phyloP scores from a whole-genome alignment of 23 red algal species.

The Chondrus crispus region DNA sequence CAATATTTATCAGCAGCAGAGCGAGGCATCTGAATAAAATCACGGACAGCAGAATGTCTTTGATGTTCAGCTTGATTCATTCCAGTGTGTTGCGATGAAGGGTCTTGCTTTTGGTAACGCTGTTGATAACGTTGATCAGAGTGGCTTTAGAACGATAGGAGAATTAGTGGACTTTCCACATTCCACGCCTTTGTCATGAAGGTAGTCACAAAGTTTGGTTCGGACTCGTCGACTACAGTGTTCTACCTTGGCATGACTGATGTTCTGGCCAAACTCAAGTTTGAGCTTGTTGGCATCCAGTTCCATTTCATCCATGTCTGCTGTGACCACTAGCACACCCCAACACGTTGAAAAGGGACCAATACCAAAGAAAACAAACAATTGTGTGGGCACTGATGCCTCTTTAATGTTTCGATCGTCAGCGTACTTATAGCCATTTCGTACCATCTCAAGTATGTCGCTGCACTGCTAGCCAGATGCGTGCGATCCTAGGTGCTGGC shows the following conservation, averaged over 20 bases:
- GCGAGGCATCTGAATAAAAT: neutral
- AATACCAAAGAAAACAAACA: too few relatives aligned
- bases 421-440: too few relatives aligned
- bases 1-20: neutral
- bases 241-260: neutral
- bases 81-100: neutral
- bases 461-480: too few relatives aligned
- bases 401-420: too few relatives aligned
- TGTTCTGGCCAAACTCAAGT: neutral
- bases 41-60: neutral
- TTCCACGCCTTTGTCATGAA: neutral
- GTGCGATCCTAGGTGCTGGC: too few relatives aligned
- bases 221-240: neutral
- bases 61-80: neutral
- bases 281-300: neutral
- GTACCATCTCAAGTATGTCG: too few relatives aligned
- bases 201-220: neutral
- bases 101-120: neutral
- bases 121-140: neutral
- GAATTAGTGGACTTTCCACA: neutral
- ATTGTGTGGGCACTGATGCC: too few relatives aligned
- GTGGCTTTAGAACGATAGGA: neutral
- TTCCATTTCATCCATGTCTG: neutral
- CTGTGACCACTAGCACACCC: too few relatives aligned
- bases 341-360: too few relatives aligned